Percentiles rank a stretch among this genome's conserved stretches.
Evolutionary conservation across 108 stramenopile species (phyloP).

Genomic region (Cyclotella baltica): DNA sequence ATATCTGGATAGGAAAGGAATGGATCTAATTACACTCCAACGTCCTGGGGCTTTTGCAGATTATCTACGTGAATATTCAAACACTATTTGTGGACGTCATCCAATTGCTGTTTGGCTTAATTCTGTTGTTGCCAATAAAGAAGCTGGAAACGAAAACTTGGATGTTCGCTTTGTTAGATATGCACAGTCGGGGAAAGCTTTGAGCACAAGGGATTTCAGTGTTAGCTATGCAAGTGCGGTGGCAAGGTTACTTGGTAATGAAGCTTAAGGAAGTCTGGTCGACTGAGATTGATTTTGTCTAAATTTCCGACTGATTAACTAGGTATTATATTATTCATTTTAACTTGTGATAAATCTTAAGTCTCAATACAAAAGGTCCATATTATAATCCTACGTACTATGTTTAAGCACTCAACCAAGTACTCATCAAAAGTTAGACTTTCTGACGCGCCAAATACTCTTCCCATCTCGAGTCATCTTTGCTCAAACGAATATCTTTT

Average conservation of each 20-base stretch:
- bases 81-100: slow-evolving; percentile 90
- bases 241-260: slow-evolving; percentile 20
- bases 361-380: no score
- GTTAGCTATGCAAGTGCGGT: slow-evolving; percentile 91
- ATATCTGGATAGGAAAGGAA: slow-evolving; percentile 77
- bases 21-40: slow-evolving; percentile 77
- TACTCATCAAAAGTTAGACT: no score
- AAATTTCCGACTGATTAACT: no score
- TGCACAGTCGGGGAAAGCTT: slow-evolving; percentile 70
- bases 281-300: background rate
- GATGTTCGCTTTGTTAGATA: slow-evolving; percentile 85
- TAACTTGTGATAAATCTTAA: no score
- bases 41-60: slow-evolving; percentile 87
- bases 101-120: slow-evolving; percentile 82
- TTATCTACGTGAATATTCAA: slow-evolving; percentile 75
- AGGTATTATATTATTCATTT: no score
- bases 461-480: slow-evolving; percentile 38
- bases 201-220: slow-evolving; percentile 65
- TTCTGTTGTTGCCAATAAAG: slow-evolving; percentile 35
- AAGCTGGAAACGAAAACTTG: slow-evolving; percentile 32
- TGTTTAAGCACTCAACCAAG: background rate
- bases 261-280: background rate
- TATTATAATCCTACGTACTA: background rate
- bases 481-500: slow-evolving; percentile 38
- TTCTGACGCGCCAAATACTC: slow-evolving; percentile 15